Evolutionary conservation across 352 stramenopile species (phyloP).

Genomic region (Plasmopara halstedii): DNA sequence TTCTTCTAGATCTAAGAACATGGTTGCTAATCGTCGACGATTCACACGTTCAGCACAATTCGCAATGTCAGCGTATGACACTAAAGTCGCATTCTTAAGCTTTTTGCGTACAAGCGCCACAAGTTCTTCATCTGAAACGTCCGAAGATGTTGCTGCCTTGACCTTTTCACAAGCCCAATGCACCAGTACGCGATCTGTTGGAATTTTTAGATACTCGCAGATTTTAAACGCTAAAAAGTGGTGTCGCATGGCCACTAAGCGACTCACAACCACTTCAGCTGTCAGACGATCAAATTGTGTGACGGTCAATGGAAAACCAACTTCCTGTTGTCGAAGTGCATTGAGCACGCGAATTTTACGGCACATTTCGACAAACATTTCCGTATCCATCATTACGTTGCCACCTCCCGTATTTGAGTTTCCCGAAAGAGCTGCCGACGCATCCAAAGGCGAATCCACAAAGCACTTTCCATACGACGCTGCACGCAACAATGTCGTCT

Average conservation of each 20-base stretch:
- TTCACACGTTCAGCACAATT: slow-evolving; percentile 76
- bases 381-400: slow-evolving; percentile 44
- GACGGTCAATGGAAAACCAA: slow-evolving; percentile 79
- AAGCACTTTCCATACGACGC: slow-evolving; percentile 88
- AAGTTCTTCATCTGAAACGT: slow-evolving; percentile 71
- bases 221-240: slow-evolving; percentile 89
- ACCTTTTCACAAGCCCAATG: slow-evolving; percentile 89
- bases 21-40: slow-evolving; percentile 77
- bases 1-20: slow-evolving; percentile 85
- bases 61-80: slow-evolving; percentile 78
- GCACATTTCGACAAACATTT: slow-evolving; percentile 86
- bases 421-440: slow-evolving; percentile 16
- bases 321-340: slow-evolving; percentile 64
- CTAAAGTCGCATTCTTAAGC: slow-evolving; percentile 70
- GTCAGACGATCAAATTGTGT: slow-evolving; percentile 77
- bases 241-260: slow-evolving; percentile 73
- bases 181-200: slow-evolving; percentile 84
- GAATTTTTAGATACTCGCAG: slow-evolving; percentile 82
- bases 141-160: slow-evolving; percentile 38
- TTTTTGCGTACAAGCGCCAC: slow-evolving; percentile 80
- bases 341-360: slow-evolving; percentile 88
- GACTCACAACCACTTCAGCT: slow-evolving; percentile 79
- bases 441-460: slow-evolving; percentile 56
- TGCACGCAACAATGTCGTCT: slow-evolving; percentile 75
- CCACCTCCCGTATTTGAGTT: slow-evolving; percentile 8